Evolutionary conservation across 345 rosid species (phyloP).

Genomic region (Lepidium sativum): DNA sequence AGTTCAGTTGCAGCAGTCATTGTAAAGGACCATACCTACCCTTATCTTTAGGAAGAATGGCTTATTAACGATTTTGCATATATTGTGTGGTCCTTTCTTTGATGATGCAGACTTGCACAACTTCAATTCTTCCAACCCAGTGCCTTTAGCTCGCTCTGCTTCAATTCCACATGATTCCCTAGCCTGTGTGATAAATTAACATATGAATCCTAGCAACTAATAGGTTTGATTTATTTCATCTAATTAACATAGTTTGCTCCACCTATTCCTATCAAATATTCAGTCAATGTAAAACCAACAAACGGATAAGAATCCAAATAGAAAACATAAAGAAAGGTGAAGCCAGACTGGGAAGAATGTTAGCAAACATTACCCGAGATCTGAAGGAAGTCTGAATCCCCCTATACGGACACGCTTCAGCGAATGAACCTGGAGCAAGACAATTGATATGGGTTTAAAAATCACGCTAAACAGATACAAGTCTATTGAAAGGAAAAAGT

Average conservation of each 20-base stretch:
- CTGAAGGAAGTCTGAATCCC: slow-evolving; percentile 84
- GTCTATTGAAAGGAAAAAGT: neutral
- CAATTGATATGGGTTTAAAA: neutral
- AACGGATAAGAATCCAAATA: neutral
- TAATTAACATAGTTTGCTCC: neutral
- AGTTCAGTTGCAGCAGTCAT: too few species aligned
- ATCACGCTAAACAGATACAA: neutral
- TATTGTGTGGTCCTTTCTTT: too few species aligned
- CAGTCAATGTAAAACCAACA: neutral
- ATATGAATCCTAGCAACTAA: neutral
- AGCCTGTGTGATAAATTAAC: slow-evolving; percentile 33
- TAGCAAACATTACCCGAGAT: slow-evolving; percentile 60
- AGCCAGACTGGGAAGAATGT: neutral
- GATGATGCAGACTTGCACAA: neutral
- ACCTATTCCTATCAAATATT: neutral
- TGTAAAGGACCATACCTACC: too few species aligned
- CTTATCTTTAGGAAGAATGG: too few species aligned
- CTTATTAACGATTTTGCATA: too few species aligned
- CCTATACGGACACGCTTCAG: slow-evolving; percentile 81
- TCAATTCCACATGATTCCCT: slow-evolving; percentile 71
- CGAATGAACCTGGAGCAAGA: slow-evolving; percentile 54
- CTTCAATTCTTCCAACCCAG: slow-evolving; percentile 62
- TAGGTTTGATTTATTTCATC: neutral
- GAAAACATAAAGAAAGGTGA: neutral
- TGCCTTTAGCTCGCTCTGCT: slow-evolving; percentile 50